Evolutionary conservation across 108 stramenopile genomes (phyloP), one percentile per base, ranked within the genome.

Genomic region (Fragilariopsis cylindrus): DNA sequence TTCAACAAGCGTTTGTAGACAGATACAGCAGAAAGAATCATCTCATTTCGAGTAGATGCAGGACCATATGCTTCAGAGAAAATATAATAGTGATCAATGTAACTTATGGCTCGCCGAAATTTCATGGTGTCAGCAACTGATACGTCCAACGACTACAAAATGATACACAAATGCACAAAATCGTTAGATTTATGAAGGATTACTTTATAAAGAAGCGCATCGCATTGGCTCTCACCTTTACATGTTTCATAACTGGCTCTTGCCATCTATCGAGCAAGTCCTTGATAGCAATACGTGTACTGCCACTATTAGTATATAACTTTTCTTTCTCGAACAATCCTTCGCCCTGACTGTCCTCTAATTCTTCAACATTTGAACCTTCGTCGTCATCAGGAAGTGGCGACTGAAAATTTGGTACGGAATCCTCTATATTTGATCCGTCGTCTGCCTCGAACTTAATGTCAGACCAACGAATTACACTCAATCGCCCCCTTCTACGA

Each of bases 61-160:
- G 73, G 77, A 4, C 93, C 93, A 70, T 92, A 94, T 55, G 93
- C 73, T 67, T 77, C 85, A 21, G 80, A 70, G 74, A 94, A 92
- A 4, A 85, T 90, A 81, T 86, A 76, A 15, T 71, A 69, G 42
- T 85, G 85, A 75, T 92, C 87, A 85, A 94, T 85, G 74, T 75
- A 91, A 1, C 83, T 71, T 57, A 92, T 71, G 4, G 91, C 90
- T 56, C 84, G 74, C 1, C 89, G 85, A 70, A 94, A 94, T 64
- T 81, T 66, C 3, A 94, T 67, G 49, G 91, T 84, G 41, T 93
- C 90, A 4, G 75, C 65, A 5, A 91, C 84, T 16, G 81, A 74
- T 39, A 83, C 78, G 64, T 71, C 64, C 13, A 13, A 11, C 15
- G 55, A 41, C 55, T 54, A 39, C n/a, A 64, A 42, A 64, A 41